Percentiles rank a stretch among this genome's conserved stretches.
Evolutionary conservation across 352 stramenopile species (phyloP).

Genomic region (Globisporangium polare): DNA sequence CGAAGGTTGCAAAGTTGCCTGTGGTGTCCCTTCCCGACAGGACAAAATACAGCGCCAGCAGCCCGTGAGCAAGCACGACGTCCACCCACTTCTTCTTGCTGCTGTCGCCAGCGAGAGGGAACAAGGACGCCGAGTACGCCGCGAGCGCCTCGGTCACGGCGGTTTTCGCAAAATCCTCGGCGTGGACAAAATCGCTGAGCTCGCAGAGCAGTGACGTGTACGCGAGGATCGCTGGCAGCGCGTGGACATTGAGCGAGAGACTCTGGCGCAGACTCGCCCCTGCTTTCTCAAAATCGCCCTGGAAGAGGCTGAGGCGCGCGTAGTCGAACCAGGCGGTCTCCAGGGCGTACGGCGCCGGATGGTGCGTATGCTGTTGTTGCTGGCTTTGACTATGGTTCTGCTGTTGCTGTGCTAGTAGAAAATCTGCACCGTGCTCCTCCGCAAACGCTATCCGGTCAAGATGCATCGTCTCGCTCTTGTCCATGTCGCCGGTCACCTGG

Average conservation of each 20-base stretch:
- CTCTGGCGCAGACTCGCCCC: slow-evolving; percentile 52
- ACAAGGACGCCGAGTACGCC: slow-evolving; percentile 12
- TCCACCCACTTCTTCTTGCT: slow-evolving; percentile 10
- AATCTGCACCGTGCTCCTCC: slow-evolving; percentile 26
- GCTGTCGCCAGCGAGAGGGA: not conserved
- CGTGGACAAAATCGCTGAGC: slow-evolving; percentile 38
- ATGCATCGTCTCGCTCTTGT: slow-evolving; percentile 63
- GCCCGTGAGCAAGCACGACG: slow-evolving; percentile 42
- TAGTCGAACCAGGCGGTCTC: slow-evolving; percentile 61
- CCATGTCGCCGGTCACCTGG: slow-evolving; percentile 58
- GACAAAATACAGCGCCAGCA: slow-evolving; percentile 60
- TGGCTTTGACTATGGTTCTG: slow-evolving; percentile 11
- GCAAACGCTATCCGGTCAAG: slow-evolving; percentile 60
- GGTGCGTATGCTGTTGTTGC: not conserved
- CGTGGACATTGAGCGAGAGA: slow-evolving; percentile 41
- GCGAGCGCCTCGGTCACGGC: slow-evolving; percentile 25
- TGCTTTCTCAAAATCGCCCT: slow-evolving; percentile 49
- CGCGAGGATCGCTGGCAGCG: slow-evolving; percentile 35
- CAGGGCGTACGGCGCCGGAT: slow-evolving; percentile 15
- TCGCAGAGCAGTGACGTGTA: slow-evolving; percentile 63
- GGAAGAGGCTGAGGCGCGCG: slow-evolving; percentile 47
- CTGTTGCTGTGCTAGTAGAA: not conserved
- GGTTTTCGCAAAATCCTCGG: slow-evolving; percentile 44
- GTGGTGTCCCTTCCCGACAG: slow-evolving; percentile 41
- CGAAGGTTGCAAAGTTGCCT: slow-evolving; percentile 59